Evolutionary conservation across 1,284 basidiomycete species (phyloP).

Genomic region (Fistulinella staudtii): DNA sequence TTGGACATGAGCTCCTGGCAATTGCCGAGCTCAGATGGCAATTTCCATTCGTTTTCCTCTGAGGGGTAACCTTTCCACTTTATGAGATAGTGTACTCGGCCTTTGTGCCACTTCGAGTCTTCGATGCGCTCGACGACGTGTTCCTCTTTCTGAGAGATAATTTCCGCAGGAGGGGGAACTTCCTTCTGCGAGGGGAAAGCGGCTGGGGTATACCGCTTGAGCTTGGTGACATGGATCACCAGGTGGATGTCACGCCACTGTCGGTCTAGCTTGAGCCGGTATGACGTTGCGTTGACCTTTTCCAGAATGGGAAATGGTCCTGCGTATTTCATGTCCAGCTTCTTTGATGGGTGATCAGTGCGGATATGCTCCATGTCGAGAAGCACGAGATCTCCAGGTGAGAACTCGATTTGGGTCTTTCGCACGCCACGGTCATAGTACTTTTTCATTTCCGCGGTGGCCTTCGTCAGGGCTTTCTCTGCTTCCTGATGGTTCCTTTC

Average conservation of each 20-base stretch:
- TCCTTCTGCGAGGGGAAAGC: not conserved
- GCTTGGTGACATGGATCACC: not conserved
- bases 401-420: not conserved
- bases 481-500: not conserved
- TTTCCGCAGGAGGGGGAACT: not conserved
- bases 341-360: not conserved
- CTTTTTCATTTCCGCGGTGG: not conserved
- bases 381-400: not conserved
- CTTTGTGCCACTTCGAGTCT: not conserved
- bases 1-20: not conserved
- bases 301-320: not conserved
- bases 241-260: not conserved
- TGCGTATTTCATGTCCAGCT: not conserved
- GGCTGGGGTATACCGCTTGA: not conserved
- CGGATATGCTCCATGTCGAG: not conserved
- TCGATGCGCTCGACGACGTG: not conserved
- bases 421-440: not conserved
- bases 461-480: not conserved
- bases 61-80: not conserved
- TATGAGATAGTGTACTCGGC: not conserved
- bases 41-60: not conserved
- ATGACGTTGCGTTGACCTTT: not conserved
- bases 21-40: too few species aligned
- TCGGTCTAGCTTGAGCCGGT: not conserved
- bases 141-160: not conserved